These are phyloP conservation scores for Trametes cinnabarina DNA, from an alignment of 768 basidiomycete genomes.

Conservation along the genomic window DNA sequence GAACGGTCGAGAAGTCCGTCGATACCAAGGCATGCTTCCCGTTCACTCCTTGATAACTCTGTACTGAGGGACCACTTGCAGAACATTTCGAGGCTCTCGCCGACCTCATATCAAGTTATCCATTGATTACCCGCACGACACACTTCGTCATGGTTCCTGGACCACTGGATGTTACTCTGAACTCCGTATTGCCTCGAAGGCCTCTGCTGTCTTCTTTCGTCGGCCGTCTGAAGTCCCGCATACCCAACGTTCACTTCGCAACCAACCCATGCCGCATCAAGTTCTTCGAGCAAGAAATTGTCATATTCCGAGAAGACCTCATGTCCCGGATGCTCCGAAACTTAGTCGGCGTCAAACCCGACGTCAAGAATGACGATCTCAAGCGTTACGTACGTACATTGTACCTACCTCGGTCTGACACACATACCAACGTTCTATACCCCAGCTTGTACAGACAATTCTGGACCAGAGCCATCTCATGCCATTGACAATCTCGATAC, in stretches of 20 bases:
- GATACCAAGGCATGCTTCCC: slow-evolving; percentile 70
- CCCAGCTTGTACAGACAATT: slow-evolving; percentile 91
- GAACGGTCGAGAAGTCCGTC: slow-evolving; percentile 71
- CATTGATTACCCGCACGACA: slow-evolving; percentile 69
- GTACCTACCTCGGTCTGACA: not conserved
- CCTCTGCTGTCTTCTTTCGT: slow-evolving; percentile 77
- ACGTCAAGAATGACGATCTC: slow-evolving; percentile 73
- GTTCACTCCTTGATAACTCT: not conserved
- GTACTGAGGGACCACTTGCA: slow-evolving; percentile 30
- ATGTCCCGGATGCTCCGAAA: slow-evolving; percentile 95
- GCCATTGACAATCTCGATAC: slow-evolving; percentile 79
- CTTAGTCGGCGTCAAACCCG: slow-evolving; percentile 82
- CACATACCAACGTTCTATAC: too few relatives aligned
- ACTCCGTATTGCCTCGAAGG: slow-evolving; percentile 76
- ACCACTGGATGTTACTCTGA: slow-evolving; percentile 83
- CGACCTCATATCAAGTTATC: slow-evolving; percentile 80
- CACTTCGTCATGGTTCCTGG: slow-evolving; percentile 96
- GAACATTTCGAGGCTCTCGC: slow-evolving; percentile 87
- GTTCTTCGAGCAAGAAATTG: slow-evolving; percentile 95
- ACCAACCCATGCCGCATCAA: slow-evolving; percentile 93
- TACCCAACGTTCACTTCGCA: slow-evolving; percentile 81
- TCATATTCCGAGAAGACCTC: slow-evolving; percentile 87
- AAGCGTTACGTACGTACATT: slow-evolving; percentile 74
- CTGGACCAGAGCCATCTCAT: slow-evolving; percentile 94
- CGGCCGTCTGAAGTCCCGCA: slow-evolving; percentile 60